Evolutionary conservation across 495 filamentous ascomycete species (phyloP).

Genomic region (Podospora tetraspora): DNA sequence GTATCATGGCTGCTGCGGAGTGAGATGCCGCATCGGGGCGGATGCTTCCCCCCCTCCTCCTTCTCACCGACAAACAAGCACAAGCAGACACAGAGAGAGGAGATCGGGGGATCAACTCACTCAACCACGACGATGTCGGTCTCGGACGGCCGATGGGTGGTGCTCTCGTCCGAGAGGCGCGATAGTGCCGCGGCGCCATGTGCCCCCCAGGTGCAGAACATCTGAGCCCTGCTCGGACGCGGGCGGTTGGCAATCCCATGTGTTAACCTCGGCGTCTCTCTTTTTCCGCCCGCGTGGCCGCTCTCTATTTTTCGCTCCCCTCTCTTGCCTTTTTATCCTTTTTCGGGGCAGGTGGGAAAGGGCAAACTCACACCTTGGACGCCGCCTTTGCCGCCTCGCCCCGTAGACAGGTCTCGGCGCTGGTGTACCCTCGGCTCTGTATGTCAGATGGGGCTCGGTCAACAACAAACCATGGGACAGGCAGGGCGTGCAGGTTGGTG

Average conservation of each 20-base stretch:
- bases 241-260: background rate
- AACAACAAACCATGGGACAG: background rate
- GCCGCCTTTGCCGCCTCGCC: slow-evolving; percentile 20
- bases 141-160: slow-evolving; percentile 39
- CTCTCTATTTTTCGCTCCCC: background rate
- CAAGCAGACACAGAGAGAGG: background rate
- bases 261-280: background rate
- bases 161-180: slow-evolving; percentile 35
- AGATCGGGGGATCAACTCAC: slow-evolving; percentile 43
- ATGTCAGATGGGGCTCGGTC: background rate
- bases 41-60: background rate
- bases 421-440: slow-evolving; percentile 31
- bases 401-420: slow-evolving; percentile 32
- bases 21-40: background rate
- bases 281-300: background rate
- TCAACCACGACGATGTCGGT: slow-evolving; percentile 49
- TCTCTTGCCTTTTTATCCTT: background rate
- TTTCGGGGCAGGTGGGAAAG: background rate
- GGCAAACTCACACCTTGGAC: slow-evolving; percentile 27
- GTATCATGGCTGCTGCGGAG: background rate
- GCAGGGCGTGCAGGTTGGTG: background rate
- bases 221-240: slow-evolving; percentile 41
- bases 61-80: background rate
- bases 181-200: slow-evolving; percentile 52
- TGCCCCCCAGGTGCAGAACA: slow-evolving; percentile 65